Percentiles rank a stretch among this genome's conserved stretches.
phyloP scores from a whole-genome alignment of 495 filamentous ascomycete genomes.

The Aspergillus funiculosus region DNA sequence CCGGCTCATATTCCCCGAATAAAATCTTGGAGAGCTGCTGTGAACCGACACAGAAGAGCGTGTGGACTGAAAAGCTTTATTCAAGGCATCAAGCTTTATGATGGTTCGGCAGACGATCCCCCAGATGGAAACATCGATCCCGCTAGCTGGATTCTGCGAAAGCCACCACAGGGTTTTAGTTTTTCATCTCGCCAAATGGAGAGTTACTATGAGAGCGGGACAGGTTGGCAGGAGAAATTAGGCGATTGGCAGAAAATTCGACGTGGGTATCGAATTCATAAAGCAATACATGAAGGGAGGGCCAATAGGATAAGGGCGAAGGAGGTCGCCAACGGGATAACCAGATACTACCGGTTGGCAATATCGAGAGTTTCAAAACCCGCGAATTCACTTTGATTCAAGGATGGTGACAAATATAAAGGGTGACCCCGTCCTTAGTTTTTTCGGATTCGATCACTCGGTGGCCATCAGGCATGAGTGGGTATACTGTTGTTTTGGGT shows the following conservation, averaged over 20 bases:
- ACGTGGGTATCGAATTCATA: slow-evolving; percentile 34
- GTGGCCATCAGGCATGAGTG: too few species aligned
- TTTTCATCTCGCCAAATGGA: slow-evolving; percentile 33
- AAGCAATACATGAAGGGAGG: slow-evolving; percentile 31
- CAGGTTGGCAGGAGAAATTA: slow-evolving; percentile 40
- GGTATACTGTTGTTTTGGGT: not conserved
- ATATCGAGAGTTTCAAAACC: slow-evolving; percentile 10
- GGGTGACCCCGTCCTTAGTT: too few species aligned
- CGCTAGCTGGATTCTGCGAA: slow-evolving; percentile 39
- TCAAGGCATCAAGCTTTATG: slow-evolving; percentile 27
- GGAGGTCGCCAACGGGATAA: slow-evolving; percentile 24
- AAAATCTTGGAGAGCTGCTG: slow-evolving; percentile 36
- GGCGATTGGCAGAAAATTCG: slow-evolving; percentile 38
- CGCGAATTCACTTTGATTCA: too few species aligned
- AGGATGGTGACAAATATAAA: too few species aligned
- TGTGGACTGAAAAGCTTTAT: slow-evolving; percentile 26
- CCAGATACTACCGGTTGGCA: slow-evolving; percentile 18
- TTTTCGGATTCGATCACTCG: too few species aligned
- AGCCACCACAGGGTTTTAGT: slow-evolving; percentile 38
- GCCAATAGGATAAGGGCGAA: slow-evolving; percentile 33
- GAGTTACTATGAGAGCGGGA: slow-evolving; percentile 39
- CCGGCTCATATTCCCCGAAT: slow-evolving; percentile 27
- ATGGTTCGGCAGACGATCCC: slow-evolving; percentile 37
- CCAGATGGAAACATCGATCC: slow-evolving; percentile 39
- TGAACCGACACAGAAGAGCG: slow-evolving; percentile 31